Conservation (phyloP, 2,329 filamentous ascomycete genomes). For the Paracoccidioides lutzii region DNA sequence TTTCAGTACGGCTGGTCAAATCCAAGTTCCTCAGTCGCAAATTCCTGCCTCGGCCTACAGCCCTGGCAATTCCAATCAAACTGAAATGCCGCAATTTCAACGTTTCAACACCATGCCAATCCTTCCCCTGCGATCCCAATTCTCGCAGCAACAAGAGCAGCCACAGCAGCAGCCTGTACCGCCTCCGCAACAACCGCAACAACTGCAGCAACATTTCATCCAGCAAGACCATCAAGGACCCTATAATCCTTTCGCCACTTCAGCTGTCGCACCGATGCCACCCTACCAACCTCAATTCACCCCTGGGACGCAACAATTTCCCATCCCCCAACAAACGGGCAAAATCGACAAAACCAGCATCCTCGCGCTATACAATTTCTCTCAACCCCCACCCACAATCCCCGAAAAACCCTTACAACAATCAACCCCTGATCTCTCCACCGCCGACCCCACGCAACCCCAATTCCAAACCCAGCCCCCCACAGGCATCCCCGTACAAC, state of each 20-base stretch:
- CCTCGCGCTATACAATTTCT: slow-evolving; percentile 35
- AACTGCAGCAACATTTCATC: slow-evolving; percentile 6
- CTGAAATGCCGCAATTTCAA: slow-evolving; percentile 12
- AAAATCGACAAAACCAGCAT: slow-evolving; percentile 36
- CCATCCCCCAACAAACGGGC: slow-evolving; percentile 30
- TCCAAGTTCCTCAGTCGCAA: slow-evolving; percentile 16
- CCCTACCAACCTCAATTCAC: slow-evolving; percentile 6
- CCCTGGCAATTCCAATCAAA: not conserved
- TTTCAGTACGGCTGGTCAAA: slow-evolving; percentile 19
- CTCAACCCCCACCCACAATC: slow-evolving; percentile 25
- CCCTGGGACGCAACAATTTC: slow-evolving; percentile 9
- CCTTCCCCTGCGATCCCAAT: slow-evolving; percentile 20
- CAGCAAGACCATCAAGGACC: slow-evolving; percentile 13
- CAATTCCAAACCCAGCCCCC: slow-evolving; percentile 15
- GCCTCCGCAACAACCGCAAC: slow-evolving; percentile 5
- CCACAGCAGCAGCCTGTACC: slow-evolving; percentile 14
- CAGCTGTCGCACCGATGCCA: slow-evolving; percentile 8
- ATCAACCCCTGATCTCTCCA: slow-evolving; percentile 14
- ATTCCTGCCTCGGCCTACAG: slow-evolving; percentile 8
- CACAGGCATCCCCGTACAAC: slow-evolving; percentile 7
- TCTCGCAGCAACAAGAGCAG: slow-evolving; percentile 18
- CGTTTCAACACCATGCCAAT: slow-evolving; percentile 30
- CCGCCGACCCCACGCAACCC: slow-evolving; percentile 17
- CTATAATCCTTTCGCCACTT: slow-evolving; percentile 24
- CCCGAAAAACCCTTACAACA: slow-evolving; percentile 21